Conservation (phyloP, 2,329 filamentous ascomycete genomes). For the Fusarium bactridioides region DNA sequence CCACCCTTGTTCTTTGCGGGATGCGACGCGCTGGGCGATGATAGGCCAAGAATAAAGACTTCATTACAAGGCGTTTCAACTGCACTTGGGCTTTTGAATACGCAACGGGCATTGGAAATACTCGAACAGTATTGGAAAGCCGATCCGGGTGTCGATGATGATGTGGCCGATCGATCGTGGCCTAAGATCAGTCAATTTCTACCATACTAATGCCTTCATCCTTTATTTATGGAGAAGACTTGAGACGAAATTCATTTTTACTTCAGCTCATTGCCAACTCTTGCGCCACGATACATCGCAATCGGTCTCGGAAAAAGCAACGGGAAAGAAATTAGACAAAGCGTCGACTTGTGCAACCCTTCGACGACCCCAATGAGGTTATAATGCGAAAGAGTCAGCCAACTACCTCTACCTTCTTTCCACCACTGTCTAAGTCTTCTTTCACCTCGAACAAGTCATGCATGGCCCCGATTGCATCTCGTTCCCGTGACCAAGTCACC, state of each 20-base stretch:
- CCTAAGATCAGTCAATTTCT: conserved; percentile 21
- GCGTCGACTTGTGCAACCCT: too few species aligned
- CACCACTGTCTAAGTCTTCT: background rate
- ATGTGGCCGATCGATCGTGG: conserved; percentile 12
- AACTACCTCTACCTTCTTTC: background rate
- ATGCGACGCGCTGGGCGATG: conserved; percentile 16
- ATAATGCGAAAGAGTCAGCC: background rate
- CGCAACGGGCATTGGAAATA: conserved; percentile 24
- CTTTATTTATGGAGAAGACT: too few species aligned
- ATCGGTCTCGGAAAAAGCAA: too few species aligned
- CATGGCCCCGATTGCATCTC: background rate
- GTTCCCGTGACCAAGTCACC: background rate
- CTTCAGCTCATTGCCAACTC: too few species aligned
- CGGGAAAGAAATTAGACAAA: too few species aligned
- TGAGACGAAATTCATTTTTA: too few species aligned
- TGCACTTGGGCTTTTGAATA: conserved; percentile 15
- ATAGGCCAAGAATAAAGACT: conserved; percentile 19
- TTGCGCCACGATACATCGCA: too few species aligned
- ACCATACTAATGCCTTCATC: conserved; percentile 5
- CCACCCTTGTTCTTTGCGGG: conserved; percentile 28
- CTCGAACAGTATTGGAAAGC: conserved; percentile 19
- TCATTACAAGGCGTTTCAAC: conserved; percentile 21
- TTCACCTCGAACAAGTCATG: background rate
- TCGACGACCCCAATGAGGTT: too few species aligned
- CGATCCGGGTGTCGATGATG: conserved; percentile 17